phyloP scores from a whole-genome alignment of 176 grass and related monocot species.

The sorghum (Sorghum bicolor) region DNA sequence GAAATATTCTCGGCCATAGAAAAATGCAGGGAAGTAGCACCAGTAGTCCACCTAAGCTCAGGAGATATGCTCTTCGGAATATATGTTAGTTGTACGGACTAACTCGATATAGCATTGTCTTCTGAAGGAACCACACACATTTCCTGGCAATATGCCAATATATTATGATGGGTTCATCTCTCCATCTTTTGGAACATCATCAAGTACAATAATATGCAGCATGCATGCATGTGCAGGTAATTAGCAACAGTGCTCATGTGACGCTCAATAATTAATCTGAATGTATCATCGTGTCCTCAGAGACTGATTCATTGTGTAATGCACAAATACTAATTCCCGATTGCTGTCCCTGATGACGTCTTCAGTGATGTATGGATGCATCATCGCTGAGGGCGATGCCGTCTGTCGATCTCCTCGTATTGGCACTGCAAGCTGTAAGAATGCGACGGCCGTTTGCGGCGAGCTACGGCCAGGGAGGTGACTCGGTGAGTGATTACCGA shows the following conservation, averaged over 20 bases:
- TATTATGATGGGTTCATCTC: background rate
- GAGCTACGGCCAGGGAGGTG: background rate
- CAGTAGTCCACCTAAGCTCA: too few species aligned
- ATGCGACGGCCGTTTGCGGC: background rate
- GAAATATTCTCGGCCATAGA: too few species aligned
- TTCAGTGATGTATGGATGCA: background rate
- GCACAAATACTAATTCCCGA: background rate
- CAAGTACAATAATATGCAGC: slow-evolving; percentile 4
- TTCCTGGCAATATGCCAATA: background rate
- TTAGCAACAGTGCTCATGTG: slow-evolving; percentile 8
- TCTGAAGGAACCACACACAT: background rate
- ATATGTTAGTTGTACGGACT: background rate
- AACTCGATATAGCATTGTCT: background rate
- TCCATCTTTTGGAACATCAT: background rate
- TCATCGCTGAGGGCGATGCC: background rate
- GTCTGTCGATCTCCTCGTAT: background rate
- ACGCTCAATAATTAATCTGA: background rate
- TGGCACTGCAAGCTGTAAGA: slow-evolving; percentile 22
- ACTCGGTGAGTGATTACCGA: background rate
- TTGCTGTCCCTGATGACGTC: background rate
- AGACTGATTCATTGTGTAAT: background rate
- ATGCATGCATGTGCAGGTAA: background rate
- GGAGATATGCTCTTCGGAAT: too few species aligned
- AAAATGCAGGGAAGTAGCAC: too few species aligned
- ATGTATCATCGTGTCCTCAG: background rate